Evolutionary conservation across 495 filamentous ascomycete genomes (phyloP).

Genomic region (Podospora pseudocomata): DNA sequence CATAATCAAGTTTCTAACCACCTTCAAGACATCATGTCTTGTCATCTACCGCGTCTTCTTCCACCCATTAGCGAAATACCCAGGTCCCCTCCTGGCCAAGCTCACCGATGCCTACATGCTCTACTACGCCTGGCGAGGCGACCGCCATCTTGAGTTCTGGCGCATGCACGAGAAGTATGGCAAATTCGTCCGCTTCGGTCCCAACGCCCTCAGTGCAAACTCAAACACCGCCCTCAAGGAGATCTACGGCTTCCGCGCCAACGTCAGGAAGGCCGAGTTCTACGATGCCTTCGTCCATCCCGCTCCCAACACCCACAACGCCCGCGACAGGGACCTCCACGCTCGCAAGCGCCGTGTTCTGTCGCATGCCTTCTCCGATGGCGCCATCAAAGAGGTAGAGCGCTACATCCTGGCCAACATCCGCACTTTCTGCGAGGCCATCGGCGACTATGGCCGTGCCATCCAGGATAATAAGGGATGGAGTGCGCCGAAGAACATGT

Average conservation of each 20-base stretch:
- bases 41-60: constrained; percentile 54
- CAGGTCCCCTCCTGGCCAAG: constrained; percentile 58
- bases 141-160: constrained; percentile 58
- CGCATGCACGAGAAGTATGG: constrained; percentile 57
- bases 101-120: constrained; percentile 54
- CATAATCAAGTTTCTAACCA: neutral
- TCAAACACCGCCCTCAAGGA: constrained; percentile 53
- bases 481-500: constrained; percentile 52
- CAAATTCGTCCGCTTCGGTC: constrained; percentile 56
- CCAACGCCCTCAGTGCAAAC: constrained; percentile 59
- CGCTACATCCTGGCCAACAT: constrained; percentile 54
- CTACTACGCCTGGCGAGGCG: constrained; percentile 56
- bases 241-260: constrained; percentile 59
- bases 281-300: constrained; percentile 61
- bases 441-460: constrained; percentile 39
- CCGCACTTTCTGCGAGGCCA: constrained; percentile 47
- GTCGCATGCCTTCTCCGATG: constrained; percentile 59
- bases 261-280: constrained; percentile 62
- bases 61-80: constrained; percentile 65
- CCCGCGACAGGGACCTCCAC: constrained; percentile 56
- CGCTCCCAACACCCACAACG: constrained; percentile 57
- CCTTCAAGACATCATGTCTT: constrained; percentile 28
- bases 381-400: constrained; percentile 55
- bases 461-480: constrained; percentile 40
- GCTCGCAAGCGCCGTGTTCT: constrained; percentile 62